Base-by-base conservation (phyloP, 2,329 filamentous ascomycete species). In the Mycocentrospora acerina region DNA sequence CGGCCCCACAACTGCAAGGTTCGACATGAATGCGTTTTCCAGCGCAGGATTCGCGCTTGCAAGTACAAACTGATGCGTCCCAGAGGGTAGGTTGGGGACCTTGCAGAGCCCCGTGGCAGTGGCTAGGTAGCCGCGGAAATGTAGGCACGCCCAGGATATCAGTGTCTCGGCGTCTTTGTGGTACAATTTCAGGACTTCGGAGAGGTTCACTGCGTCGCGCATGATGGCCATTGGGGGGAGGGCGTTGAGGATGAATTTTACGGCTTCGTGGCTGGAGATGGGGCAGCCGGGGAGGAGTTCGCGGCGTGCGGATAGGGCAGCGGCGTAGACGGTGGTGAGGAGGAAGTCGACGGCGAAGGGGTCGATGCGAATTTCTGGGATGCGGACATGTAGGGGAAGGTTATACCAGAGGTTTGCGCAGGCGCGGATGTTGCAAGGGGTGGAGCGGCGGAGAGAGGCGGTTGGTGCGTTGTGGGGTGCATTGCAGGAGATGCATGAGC, bases 1-100 rank as follows among this genome's bases (percentile, higher is more conserved):
- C 3, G 46, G 36, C 5, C 19, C 9, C 19, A 9, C 5, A 5
- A 6, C 9, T 22, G 19, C 5, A 0, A 57, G 15, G 11, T 38
- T 55, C 4, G 42, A 22, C 2, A 49, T 31, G 29, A 59, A 66
- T 0, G 26, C 24, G 10, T 13, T 37, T 46, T 67, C 63, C 3
- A 60, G 44, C 18, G 29, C 41, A 2, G 62, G 60, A 32, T 37
- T 48, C 1, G 55, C 55, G 35, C 57, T 64, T 3, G 59, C 55
- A 2, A 67, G 51, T 7, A 67, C 34, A 31, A 66, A 67, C 38
- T 67, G 63, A 35, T 60, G 60, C 1, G 55, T 55, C 9, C 60
- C 57, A 4, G 32, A 28, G 1, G 60, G 52, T 14, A 67, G 33
- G 4, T 51, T 53, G 3, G 60, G 62, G 11, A 67, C 57, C 16